Conservation (phyloP, 1,139 yeast species). For the Blastobotrys aristatus region DNA sequence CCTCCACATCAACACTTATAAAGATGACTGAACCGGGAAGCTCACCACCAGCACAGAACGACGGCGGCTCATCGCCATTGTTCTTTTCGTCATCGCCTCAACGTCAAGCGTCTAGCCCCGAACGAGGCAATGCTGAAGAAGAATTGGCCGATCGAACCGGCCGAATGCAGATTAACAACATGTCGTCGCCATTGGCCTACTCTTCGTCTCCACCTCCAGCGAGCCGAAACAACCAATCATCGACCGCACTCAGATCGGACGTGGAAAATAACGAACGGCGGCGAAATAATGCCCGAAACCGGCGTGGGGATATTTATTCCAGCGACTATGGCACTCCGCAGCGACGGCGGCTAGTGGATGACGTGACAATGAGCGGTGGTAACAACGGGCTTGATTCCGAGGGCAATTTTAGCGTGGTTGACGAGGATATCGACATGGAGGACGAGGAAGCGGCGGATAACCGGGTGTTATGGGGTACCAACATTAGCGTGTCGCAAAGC, state of each 20-base stretch:
- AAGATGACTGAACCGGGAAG: slow-evolving; percentile 8
- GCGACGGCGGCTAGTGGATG: slow-evolving; percentile 36
- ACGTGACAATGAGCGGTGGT: not conserved
- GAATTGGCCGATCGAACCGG: slow-evolving; percentile 20
- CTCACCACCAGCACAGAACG: slow-evolving; percentile 8
- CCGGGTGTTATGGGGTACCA: slow-evolving; percentile 98
- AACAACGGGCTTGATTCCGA: slow-evolving; percentile 1
- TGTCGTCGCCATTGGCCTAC: slow-evolving; percentile 46
- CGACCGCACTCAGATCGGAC: slow-evolving; percentile 5
- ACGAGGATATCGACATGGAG: slow-evolving; percentile 3
- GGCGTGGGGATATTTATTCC: slow-evolving; percentile 56
- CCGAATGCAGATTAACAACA: slow-evolving; percentile 19
- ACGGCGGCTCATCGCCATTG: slow-evolving; percentile 54
- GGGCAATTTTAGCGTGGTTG: slow-evolving; percentile 2
- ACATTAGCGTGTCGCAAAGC: slow-evolving; percentile 86
- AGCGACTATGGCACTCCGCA: slow-evolving; percentile 53
- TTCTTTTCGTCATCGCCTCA: slow-evolving; percentile 51
- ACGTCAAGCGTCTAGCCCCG: not conserved
- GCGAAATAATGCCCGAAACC: slow-evolving; percentile 8
- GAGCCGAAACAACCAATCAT: not conserved
- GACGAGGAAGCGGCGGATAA: slow-evolving; percentile 59
- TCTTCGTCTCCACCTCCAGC: slow-evolving; percentile 40
- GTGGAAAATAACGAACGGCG: slow-evolving; percentile 6
- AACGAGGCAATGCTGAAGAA: slow-evolving; percentile 24
- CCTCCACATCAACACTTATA: not conserved